These are phyloP conservation scores for Thermomucor indicae-seudaticae DNA, from an alignment of 371 early-diverging fungal species.

Conservation along the genomic window DNA sequence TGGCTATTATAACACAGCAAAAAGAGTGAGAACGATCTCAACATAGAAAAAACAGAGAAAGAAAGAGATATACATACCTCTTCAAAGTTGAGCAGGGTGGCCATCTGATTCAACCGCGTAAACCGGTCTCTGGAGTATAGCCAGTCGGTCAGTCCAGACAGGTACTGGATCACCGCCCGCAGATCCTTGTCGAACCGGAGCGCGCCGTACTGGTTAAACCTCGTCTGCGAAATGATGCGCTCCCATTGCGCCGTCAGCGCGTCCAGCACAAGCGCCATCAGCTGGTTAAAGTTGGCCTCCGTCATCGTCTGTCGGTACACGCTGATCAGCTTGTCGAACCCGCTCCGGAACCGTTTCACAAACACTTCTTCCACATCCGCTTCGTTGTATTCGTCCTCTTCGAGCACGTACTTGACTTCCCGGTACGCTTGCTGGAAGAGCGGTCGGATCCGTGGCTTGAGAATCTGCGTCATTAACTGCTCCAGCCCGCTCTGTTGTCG, in stretches of 20 bases:
- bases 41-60: no score
- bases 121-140: constrained; percentile 72
- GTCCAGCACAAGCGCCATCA: constrained; percentile 59
- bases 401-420: constrained; percentile 84
- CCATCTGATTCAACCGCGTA: constrained; percentile 77
- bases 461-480: constrained; percentile 69
- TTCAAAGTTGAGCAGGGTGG: constrained; percentile 78
- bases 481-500: constrained; percentile 66
- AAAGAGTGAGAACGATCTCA: no score
- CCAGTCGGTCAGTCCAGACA: constrained; percentile 63
- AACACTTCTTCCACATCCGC: constrained; percentile 75
- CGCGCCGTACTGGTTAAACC: constrained; percentile 84
- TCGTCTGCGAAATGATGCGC: constrained; percentile 74
- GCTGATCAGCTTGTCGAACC: constrained; percentile 57
- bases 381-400: constrained; percentile 88
- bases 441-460: constrained; percentile 78
- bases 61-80: no score
- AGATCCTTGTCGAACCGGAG: constrained; percentile 88
- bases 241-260: constrained; percentile 81
- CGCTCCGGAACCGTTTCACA: constrained; percentile 69
- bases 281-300: constrained; percentile 61
- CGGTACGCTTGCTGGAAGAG: constrained; percentile 76
- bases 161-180: constrained; percentile 64
- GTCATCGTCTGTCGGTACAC: constrained; percentile 50
- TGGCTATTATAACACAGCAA: constrained; percentile 26